Percentiles rank a stretch among this genome's conserved stretches.
phyloP scores from a whole-genome alignment of 2,329 filamentous ascomycete genomes.

The Xylaria sp. region DNA sequence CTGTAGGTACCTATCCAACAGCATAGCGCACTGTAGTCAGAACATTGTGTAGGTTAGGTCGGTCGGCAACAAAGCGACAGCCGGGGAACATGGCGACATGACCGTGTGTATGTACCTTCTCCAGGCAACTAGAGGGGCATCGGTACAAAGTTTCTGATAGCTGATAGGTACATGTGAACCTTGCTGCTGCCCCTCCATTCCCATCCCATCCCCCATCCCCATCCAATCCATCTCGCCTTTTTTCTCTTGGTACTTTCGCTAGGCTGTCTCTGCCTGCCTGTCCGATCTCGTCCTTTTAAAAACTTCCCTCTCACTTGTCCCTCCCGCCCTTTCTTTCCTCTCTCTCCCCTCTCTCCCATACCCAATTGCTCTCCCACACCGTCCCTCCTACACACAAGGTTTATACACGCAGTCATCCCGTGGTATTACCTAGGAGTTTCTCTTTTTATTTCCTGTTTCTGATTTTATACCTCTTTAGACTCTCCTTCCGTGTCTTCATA shows the following conservation, averaged over 20 bases:
- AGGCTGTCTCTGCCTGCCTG: not conserved
- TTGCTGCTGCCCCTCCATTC: constrained; percentile 18
- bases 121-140: no score
- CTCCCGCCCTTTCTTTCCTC: constrained; percentile 7
- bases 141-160: no score
- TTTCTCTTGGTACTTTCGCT: no score
- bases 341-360: not conserved
- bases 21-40: no score
- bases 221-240: no score
- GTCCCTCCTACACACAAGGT: constrained; percentile 12
- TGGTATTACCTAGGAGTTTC: not conserved
- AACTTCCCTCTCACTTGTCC: constrained; percentile 19
- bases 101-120: no score
- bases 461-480: constrained; percentile 26
- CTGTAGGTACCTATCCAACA: no score
- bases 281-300: constrained; percentile 29
- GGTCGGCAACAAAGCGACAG: no score
- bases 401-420: not conserved
- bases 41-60: no score
- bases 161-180: not conserved
- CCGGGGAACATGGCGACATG: no score
- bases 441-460: constrained; percentile 13
- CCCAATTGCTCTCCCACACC: no score
- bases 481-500: constrained; percentile 29
- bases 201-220: no score